These are phyloP conservation scores for Pistacia atlantica DNA, from an alignment of 345 rosid genomes.

Conservation along the genomic window DNA sequence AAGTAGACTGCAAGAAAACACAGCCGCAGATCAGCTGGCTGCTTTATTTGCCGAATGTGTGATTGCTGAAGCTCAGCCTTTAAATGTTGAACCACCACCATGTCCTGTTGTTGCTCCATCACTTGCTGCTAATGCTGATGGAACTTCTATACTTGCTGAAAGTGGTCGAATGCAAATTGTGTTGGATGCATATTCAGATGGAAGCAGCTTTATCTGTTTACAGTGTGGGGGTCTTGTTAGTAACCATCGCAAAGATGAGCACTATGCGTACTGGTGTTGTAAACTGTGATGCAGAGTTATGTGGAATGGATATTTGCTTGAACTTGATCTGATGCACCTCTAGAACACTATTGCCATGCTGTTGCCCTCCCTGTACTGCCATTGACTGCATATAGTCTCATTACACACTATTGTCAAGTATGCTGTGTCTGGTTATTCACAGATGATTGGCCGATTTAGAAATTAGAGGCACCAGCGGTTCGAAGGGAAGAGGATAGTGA, in stretches of 20 bases:
- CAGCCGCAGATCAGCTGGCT: conserved; percentile 77
- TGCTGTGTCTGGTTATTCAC: background rate
- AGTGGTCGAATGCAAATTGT: conserved; percentile 78
- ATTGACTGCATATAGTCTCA: background rate
- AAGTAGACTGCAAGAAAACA: conserved; percentile 50
- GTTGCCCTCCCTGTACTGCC: conserved; percentile 13
- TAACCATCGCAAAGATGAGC: conserved; percentile 83
- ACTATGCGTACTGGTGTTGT: conserved; percentile 85
- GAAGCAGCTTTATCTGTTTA: conserved; percentile 92
- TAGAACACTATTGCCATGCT: background rate
- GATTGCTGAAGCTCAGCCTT: conserved; percentile 78
- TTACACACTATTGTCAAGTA: background rate
- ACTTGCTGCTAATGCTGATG: conserved; percentile 40
- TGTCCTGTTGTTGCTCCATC: conserved; percentile 22
- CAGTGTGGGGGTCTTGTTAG: conserved; percentile 96
- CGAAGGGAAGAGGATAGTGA: background rate
- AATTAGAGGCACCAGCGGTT: background rate
- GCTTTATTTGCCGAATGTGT: conserved; percentile 91
- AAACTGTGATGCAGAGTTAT: conserved; percentile 33
- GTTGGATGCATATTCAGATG: conserved; percentile 87
- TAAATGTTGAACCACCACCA: conserved; percentile 30
- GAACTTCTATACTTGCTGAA: conserved; percentile 75
- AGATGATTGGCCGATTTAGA: background rate
- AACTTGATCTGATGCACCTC: background rate
- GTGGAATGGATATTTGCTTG: conserved; percentile 2